These are phyloP conservation scores for Fremontodendron californicum DNA, from an alignment of 345 rosid genomes.

Conservation along the genomic window DNA sequence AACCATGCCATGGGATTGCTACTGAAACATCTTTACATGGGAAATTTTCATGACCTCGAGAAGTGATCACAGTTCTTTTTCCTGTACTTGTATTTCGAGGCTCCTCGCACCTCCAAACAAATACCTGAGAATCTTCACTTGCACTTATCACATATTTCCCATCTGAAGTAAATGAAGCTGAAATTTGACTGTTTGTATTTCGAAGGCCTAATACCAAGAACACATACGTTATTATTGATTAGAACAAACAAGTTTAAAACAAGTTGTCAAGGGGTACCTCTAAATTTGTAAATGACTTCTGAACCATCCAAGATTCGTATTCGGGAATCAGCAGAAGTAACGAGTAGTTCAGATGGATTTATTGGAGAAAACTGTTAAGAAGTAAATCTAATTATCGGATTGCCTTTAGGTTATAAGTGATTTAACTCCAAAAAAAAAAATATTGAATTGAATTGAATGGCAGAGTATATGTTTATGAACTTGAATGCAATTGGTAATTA, in stretches of 20 bases:
- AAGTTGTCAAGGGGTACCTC: slow-evolving; percentile 42
- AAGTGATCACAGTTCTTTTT: slow-evolving; percentile 39
- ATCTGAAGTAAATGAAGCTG: slow-evolving; percentile 71
- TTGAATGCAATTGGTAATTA: neutral
- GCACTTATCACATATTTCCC: slow-evolving; percentile 69
- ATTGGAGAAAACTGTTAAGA: slow-evolving; percentile 59
- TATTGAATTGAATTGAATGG: neutral
- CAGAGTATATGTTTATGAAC: neutral
- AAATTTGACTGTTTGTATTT: slow-evolving; percentile 79
- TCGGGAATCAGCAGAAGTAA: slow-evolving; percentile 88
- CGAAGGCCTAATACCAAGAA: slow-evolving; percentile 50
- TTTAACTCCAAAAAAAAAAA: neutral
- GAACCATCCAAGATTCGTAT: slow-evolving; percentile 66
- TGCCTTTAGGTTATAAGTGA: neutral
- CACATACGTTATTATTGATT: neutral
- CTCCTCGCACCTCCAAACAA: slow-evolving; percentile 67
- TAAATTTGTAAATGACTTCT: slow-evolving; percentile 59
- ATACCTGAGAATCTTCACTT: slow-evolving; percentile 89
- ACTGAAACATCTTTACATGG: slow-evolving; percentile 82
- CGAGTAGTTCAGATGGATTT: slow-evolving; percentile 75
- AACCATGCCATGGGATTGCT: slow-evolving; percentile 81
- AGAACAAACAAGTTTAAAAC: neutral
- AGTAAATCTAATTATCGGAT: too few relatives aligned
- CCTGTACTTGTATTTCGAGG: slow-evolving; percentile 32
- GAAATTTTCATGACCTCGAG: slow-evolving; percentile 61